Conservation (phyloP, 108 stramenopile species). For the Cyclotella baltica region DNA sequence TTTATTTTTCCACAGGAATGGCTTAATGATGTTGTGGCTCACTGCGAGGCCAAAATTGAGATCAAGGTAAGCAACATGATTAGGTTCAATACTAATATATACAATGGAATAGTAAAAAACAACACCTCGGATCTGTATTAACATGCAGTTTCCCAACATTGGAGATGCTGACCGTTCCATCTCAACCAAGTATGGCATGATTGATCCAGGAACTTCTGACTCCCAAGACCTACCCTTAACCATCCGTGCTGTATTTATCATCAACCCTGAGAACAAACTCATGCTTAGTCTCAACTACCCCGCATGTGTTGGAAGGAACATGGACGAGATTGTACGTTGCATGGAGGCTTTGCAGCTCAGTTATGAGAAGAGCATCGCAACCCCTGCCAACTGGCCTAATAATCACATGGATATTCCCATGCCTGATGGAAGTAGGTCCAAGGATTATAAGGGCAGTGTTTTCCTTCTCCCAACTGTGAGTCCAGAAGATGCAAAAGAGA, state of each 20-base stretch:
- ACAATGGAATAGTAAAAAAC: too few species aligned
- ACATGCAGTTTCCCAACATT: slow-evolving; percentile 88
- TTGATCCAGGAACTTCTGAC: slow-evolving; percentile 65
- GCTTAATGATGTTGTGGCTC: slow-evolving; percentile 77
- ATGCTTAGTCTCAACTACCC: slow-evolving; percentile 87
- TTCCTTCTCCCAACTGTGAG: slow-evolving; percentile 70
- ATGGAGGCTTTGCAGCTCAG: slow-evolving; percentile 75
- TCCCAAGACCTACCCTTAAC: slow-evolving; percentile 72
- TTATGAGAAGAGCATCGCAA: slow-evolving; percentile 68
- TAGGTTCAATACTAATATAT: too few species aligned
- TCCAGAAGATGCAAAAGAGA: slow-evolving; percentile 59
- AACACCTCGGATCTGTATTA: too few species aligned
- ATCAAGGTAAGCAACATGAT: too few species aligned
- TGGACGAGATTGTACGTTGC: slow-evolving; percentile 85
- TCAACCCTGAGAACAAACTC: slow-evolving; percentile 84
- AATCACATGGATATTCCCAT: slow-evolving; percentile 62
- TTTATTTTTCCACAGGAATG: slow-evolving; percentile 64
- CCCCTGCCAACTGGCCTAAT: slow-evolving; percentile 82
- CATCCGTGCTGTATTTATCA: slow-evolving; percentile 82
- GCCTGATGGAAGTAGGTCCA: slow-evolving; percentile 53
- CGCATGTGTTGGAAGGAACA: slow-evolving; percentile 83
- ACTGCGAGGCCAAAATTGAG: slow-evolving; percentile 71
- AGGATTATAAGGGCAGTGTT: slow-evolving; percentile 67
- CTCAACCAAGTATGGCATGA: slow-evolving; percentile 71
- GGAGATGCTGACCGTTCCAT: slow-evolving; percentile 79